Evolutionary conservation across 768 basidiomycete species (phyloP).

Genomic region (Leccinum aurantiacum): DNA sequence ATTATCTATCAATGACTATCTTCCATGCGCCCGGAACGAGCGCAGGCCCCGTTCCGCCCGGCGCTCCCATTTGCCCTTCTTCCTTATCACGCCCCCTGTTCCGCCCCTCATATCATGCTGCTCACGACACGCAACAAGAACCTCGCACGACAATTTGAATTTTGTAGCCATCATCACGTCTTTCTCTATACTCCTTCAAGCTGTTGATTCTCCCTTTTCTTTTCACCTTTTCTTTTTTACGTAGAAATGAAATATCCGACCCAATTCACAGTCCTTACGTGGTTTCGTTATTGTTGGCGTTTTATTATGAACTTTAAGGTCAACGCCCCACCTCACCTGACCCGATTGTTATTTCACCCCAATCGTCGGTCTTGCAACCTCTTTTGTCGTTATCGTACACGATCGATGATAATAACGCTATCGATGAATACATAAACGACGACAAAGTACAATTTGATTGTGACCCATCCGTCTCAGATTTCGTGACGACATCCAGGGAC

Average conservation of each 20-base stretch:
- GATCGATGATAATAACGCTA: background rate
- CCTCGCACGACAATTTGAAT: conserved; percentile 1
- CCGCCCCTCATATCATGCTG: conserved; percentile 14
- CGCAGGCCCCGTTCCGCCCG: conserved; percentile 11
- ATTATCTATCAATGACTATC: background rate
- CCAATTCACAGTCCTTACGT: conserved; percentile 17
- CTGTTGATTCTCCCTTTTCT: background rate
- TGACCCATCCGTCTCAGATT: background rate
- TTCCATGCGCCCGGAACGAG: conserved; percentile 3
- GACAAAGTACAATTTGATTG: background rate
- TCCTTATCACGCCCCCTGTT: conserved; percentile 3
- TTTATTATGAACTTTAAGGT: background rate
- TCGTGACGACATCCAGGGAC: background rate
- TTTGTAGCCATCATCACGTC: conserved; percentile 14
- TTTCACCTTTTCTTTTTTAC: background rate
- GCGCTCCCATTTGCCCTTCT: background rate
- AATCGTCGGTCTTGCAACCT: conserved; percentile 4
- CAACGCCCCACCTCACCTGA: background rate
- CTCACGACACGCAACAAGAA: conserved; percentile 17
- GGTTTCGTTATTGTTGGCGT: conserved; percentile 2
- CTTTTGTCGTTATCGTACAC: background rate
- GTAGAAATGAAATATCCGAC: conserved; percentile 19
- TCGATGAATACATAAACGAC: background rate
- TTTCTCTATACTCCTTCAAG: background rate
- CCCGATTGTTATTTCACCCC: background rate